These are phyloP conservation scores for Amanita thiersii DNA, from an alignment of 768 basidiomycete genomes.

Conservation along the genomic window DNA sequence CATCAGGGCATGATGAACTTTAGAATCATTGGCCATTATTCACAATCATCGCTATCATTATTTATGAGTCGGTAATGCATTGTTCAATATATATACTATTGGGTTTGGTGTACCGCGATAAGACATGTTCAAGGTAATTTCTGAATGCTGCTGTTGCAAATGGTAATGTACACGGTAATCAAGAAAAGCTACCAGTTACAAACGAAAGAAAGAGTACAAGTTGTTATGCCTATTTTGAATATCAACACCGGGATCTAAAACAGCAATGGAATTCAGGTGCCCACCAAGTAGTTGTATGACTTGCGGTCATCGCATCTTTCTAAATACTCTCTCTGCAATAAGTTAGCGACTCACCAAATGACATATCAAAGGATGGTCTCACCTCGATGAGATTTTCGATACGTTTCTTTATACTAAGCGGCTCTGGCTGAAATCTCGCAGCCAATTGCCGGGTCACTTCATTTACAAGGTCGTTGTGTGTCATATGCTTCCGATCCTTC, in stretches of 20 bases:
- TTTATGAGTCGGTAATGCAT: conserved; percentile 10
- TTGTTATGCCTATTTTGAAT: too few relatives aligned
- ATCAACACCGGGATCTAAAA: too few relatives aligned
- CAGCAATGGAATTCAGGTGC: too few relatives aligned
- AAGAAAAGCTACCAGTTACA: background rate
- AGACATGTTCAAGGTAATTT: background rate
- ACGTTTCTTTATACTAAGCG: conserved; percentile 83
- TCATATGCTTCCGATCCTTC: conserved; percentile 90
- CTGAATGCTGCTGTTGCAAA: background rate
- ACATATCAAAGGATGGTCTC: conserved; percentile 14
- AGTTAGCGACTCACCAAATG: background rate
- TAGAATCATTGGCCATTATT: conserved; percentile 18
- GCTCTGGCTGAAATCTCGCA: conserved; percentile 79
- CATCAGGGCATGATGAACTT: conserved; percentile 33
- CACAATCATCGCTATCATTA: conserved; percentile 16
- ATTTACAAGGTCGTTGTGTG: conserved; percentile 80
- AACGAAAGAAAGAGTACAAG: background rate
- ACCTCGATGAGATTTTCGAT: conserved; percentile 94
- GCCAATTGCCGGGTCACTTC: conserved; percentile 87
- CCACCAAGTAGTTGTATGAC: conserved; percentile 76
- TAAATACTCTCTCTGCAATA: conserved; percentile 81
- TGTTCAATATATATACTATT: background rate
- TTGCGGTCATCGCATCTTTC: conserved; percentile 83
- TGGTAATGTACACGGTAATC: background rate
- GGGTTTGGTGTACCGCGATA: background rate